These are phyloP conservation scores for Polygonum maritimum DNA, from an alignment of 148 eudicot species.

Conservation along the genomic window DNA sequence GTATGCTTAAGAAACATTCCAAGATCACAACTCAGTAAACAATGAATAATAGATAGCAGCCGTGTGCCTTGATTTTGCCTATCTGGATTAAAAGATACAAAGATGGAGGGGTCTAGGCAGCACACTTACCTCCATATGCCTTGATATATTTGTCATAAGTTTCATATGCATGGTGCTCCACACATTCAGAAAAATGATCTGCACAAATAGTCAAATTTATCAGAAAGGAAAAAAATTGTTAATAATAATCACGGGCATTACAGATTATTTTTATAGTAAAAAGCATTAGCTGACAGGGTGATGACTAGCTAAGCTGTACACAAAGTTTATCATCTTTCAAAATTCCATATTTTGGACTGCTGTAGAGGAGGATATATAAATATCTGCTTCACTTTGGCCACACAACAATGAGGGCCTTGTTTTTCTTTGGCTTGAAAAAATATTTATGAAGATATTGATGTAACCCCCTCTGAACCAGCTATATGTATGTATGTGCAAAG, in stretches of 20 bases:
- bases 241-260: neutral
- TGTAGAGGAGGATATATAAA: neutral
- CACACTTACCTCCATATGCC: slow-evolving; percentile 58
- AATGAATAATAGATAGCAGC: neutral
- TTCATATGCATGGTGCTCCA: slow-evolving; percentile 86
- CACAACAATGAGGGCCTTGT: neutral
- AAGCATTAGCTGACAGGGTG: neutral
- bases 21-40: neutral
- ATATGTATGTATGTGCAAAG: neutral
- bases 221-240: neutral
- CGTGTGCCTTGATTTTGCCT: neutral
- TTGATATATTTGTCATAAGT: slow-evolving; percentile 95
- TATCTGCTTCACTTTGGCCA: neutral
- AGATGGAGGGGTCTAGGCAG: neutral
- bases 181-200: slow-evolving; percentile 99
- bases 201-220: slow-evolving; percentile 20
- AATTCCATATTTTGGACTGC: neutral
- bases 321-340: neutral
- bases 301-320: neutral
- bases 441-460: neutral
- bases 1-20: neutral
- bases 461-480: neutral
- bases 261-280: neutral
- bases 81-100: neutral
- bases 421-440: no score